phyloP scores from a whole-genome alignment of 768 basidiomycete species.

The Lactifluus hygrophoroides region DNA sequence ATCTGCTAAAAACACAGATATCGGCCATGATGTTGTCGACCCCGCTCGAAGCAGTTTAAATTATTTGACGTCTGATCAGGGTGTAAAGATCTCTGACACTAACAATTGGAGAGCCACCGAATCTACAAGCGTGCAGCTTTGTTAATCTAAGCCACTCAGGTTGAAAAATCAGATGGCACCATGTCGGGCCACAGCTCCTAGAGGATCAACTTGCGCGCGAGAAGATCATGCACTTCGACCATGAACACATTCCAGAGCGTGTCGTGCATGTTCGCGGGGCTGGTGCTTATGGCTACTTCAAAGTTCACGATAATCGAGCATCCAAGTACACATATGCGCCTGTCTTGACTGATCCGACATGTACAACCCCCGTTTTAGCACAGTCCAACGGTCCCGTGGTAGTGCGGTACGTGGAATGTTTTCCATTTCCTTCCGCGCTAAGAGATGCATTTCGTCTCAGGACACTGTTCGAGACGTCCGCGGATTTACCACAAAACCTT shows the following conservation, averaged over 20 bases:
- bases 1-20: conserved; percentile 21
- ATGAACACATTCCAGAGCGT: conserved; percentile 85
- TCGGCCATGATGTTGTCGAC: conserved; percentile 30
- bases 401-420: conserved; percentile 51
- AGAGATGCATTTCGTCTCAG: conserved; percentile 24
- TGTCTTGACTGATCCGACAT: conserved; percentile 63
- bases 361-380: conserved; percentile 77
- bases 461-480: conserved; percentile 79
- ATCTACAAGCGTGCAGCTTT: neutral
- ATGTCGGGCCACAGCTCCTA: conserved; percentile 60
- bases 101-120: conserved; percentile 49
- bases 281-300: conserved; percentile 80
- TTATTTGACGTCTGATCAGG: conserved; percentile 52
- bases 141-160: conserved; percentile 32
- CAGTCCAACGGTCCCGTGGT: conserved; percentile 76
- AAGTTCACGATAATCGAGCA: conserved; percentile 56
- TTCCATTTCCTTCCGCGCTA: neutral
- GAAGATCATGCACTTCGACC: conserved; percentile 75
- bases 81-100: conserved; percentile 48
- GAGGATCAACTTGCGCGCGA: conserved; percentile 70
- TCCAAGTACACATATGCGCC: conserved; percentile 62
- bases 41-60: conserved; percentile 18
- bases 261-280: conserved; percentile 55
- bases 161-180: conserved; percentile 39
- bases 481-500: conserved; percentile 80